Conservation (phyloP, 192 early-diverging fungal species). For the Kickxella alabastrina region DNA sequence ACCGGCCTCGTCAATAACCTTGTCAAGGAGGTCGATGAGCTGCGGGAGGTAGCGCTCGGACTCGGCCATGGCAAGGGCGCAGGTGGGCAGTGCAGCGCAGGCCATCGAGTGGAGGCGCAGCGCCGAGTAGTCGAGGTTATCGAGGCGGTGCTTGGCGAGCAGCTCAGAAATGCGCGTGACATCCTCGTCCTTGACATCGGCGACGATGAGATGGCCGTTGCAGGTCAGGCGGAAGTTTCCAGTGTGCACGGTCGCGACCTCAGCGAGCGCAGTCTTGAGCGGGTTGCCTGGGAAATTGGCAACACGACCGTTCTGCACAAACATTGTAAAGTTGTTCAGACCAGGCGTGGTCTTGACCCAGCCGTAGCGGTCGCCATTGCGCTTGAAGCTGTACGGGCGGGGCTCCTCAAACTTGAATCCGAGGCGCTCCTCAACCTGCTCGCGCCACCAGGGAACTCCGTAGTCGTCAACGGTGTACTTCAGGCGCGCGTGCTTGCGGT, state of each 20-base stretch:
- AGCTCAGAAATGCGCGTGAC: conserved; percentile 52
- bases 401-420: conserved; percentile 68
- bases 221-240: conserved; percentile 86
- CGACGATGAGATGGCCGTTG: conserved; percentile 89
- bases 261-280: conserved; percentile 73
- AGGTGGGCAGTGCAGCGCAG: conserved; percentile 93
- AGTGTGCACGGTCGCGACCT: conserved; percentile 68
- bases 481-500: conserved; percentile 96
- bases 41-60: conserved; percentile 91
- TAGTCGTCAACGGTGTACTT: conserved; percentile 99
- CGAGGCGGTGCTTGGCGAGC: conserved; percentile 66
- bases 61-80: conserved; percentile 95
- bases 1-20: conserved; percentile 73
- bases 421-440: conserved; percentile 75
- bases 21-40: conserved; percentile 77
- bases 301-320: conserved; percentile 88
- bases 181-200: conserved; percentile 68
- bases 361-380: conserved; percentile 93
- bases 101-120: conserved; percentile 90
- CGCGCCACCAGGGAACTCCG: conserved; percentile 86
- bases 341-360: conserved; percentile 57
- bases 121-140: conserved; percentile 76
- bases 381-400: conserved; percentile 72
- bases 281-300: conserved; percentile 72
- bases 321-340: conserved; percentile 72